Conservation (phyloP, 805 yeast species). For the Ogataea nakhonphanomensis region DNA sequence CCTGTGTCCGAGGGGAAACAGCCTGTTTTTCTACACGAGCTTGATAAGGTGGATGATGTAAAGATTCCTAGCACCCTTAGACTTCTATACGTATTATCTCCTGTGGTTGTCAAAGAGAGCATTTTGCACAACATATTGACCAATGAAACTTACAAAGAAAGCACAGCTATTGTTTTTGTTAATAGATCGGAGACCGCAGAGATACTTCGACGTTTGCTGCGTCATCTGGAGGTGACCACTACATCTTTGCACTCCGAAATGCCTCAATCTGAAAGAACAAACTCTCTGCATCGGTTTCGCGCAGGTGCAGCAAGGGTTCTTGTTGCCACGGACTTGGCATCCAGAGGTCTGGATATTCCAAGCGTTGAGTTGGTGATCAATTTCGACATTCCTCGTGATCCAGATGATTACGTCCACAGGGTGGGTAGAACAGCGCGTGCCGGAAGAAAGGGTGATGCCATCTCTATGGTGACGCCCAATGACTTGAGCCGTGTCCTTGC, state of each 20-base stretch:
- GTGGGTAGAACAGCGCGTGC: slow-evolving; percentile 99
- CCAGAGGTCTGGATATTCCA: slow-evolving; percentile 84
- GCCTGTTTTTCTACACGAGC: slow-evolving; percentile 68
- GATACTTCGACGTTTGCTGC: slow-evolving; percentile 70
- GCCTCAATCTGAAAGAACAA: slow-evolving; percentile 90
- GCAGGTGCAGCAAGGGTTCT: slow-evolving; percentile 92
- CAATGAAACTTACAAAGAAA: slow-evolving; percentile 56
- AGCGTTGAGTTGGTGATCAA: slow-evolving; percentile 73
- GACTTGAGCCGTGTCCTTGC: slow-evolving; percentile 79
- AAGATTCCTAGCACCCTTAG: slow-evolving; percentile 75
- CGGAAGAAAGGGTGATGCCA: slow-evolving; percentile 80
- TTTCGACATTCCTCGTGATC: slow-evolving; percentile 79
- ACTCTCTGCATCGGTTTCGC: slow-evolving; percentile 86
- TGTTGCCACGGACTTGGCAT: slow-evolving; percentile 94
- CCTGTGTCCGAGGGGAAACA: slow-evolving; percentile 54
- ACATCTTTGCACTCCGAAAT: slow-evolving; percentile 92
- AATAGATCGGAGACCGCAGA: slow-evolving; percentile 92
- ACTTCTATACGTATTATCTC: slow-evolving; percentile 69
- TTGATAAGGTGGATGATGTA: slow-evolving; percentile 66
- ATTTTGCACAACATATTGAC: slow-evolving; percentile 68
- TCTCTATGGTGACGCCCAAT: slow-evolving; percentile 79
- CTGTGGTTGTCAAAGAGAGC: slow-evolving; percentile 87
- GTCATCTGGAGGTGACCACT: slow-evolving; percentile 71
- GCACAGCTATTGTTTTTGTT: slow-evolving; percentile 83
- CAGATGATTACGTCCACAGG: slow-evolving; percentile 80